Percentiles rank a stretch among this genome's conserved stretches.
phyloP scores from a whole-genome alignment of 2,329 filamentous ascomycete species.

The Graphilbum sp. region DNA sequence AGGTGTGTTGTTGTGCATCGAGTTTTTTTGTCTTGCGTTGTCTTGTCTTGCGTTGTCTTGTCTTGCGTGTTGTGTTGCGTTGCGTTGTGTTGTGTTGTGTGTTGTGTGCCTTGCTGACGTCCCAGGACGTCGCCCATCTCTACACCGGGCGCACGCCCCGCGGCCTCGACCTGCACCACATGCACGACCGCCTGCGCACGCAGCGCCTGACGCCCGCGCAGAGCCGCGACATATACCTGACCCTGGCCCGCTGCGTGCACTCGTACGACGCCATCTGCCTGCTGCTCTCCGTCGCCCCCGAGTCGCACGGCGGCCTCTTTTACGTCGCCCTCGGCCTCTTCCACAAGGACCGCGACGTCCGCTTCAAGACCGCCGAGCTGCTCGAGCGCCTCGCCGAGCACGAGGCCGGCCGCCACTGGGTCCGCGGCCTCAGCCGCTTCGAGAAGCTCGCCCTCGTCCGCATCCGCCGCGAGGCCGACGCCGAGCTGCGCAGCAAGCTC shows the following conservation, averaged over 20 bases:
- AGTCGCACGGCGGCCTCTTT: slow-evolving; percentile 77
- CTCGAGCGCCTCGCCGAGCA: slow-evolving; percentile 72
- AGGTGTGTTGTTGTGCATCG: too few relatives aligned
- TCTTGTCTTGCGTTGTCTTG: not conserved
- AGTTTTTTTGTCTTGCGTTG: too few relatives aligned
- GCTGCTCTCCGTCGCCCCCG: slow-evolving; percentile 64
- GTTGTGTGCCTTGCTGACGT: not conserved
- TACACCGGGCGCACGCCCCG: slow-evolving; percentile 54
- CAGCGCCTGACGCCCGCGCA: slow-evolving; percentile 62
- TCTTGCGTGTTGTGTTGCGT: too few relatives aligned
- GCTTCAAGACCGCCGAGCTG: slow-evolving; percentile 60
- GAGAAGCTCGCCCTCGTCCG: slow-evolving; percentile 74
- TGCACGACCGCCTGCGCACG: slow-evolving; percentile 78
- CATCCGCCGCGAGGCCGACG: slow-evolving; percentile 50
- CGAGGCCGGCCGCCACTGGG: slow-evolving; percentile 87
- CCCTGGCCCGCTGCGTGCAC: slow-evolving; percentile 58
- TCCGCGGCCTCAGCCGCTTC: slow-evolving; percentile 71
- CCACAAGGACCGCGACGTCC: slow-evolving; percentile 69
- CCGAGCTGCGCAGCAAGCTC: slow-evolving; percentile 29
- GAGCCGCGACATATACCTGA: slow-evolving; percentile 71
- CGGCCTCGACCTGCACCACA: slow-evolving; percentile 74
- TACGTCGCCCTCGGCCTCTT: slow-evolving; percentile 84
- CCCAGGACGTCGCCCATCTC: slow-evolving; percentile 46
- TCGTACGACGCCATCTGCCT: slow-evolving; percentile 77
- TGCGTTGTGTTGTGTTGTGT: too few relatives aligned